Percentiles rank a stretch among this genome's conserved stretches.
Conservation (phyloP, 352 stramenopile genomes). For the Pythium aquatile region DNA sequence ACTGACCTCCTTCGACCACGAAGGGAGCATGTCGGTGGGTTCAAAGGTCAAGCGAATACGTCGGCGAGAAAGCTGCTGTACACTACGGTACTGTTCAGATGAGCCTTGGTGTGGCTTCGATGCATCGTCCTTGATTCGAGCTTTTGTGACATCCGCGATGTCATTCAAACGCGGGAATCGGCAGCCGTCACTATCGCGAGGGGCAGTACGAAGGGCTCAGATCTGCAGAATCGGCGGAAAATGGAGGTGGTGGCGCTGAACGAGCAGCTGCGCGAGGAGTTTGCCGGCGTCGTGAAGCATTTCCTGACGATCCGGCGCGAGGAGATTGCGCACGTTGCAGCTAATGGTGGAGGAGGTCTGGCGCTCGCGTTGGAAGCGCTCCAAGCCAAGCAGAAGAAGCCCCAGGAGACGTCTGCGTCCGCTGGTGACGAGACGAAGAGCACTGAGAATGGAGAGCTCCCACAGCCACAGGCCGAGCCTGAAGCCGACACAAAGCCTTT, state of each 20-base stretch:
- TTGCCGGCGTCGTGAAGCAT: conserved; percentile 57
- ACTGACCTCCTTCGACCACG: no score
- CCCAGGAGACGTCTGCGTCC: conserved; percentile 1
- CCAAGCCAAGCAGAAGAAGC: background rate
- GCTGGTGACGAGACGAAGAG: background rate
- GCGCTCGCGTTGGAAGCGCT: background rate
- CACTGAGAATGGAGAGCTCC: background rate
- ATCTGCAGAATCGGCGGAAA: conserved; percentile 12
- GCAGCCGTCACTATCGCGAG: background rate
- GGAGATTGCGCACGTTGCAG: conserved; percentile 12
- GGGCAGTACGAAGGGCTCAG: background rate
- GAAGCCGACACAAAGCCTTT: background rate
- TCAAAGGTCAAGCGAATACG: no score
- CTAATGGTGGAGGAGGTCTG: background rate
- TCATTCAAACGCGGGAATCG: background rate
- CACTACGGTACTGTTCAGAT: no score
- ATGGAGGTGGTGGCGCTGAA: conserved; percentile 73
- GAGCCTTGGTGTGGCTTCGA: no score
- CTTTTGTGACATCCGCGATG: background rate
- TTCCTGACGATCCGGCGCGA: conserved; percentile 34
- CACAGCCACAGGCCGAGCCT: background rate
- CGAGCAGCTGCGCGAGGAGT: conserved; percentile 59
- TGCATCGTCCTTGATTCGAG: no score
- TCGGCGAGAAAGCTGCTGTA: no score
- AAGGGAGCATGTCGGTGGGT: background rate